These are phyloP conservation scores for Mycosarcoma mackinlayi DNA, from an alignment of 1,284 basidiomycete genomes.

Conservation along the genomic window DNA sequence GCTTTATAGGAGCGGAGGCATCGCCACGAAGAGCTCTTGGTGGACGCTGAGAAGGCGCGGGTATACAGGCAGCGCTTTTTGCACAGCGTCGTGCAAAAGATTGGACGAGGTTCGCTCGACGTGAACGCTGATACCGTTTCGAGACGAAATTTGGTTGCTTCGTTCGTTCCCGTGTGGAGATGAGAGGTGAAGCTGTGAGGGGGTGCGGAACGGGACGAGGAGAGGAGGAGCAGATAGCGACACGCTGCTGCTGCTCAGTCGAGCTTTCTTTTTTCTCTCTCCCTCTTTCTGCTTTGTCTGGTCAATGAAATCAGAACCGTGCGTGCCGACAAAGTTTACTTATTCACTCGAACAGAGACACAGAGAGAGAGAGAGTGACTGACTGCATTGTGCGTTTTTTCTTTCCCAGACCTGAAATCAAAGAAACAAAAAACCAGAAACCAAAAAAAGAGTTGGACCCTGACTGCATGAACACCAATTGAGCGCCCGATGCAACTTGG, in stretches of 20 bases:
- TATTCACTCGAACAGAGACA: no score
- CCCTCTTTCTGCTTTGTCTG: not conserved
- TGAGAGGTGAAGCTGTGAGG: not conserved
- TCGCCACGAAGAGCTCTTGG: not conserved
- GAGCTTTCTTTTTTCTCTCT: not conserved
- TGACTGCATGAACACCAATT: slow-evolving; percentile 9
- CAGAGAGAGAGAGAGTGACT: not conserved
- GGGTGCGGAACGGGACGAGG: not conserved
- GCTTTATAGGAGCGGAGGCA: not conserved
- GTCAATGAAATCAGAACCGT: slow-evolving; percentile 13
- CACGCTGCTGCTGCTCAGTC: slow-evolving; percentile 13
- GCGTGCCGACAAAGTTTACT: no score
- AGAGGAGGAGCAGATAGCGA: slow-evolving; percentile 11
- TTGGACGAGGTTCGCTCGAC: no score
- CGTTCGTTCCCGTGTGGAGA: not conserved
- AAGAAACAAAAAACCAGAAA: not conserved
- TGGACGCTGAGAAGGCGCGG: no score
- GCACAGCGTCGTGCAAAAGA: no score
- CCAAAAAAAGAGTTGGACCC: slow-evolving; percentile 27
- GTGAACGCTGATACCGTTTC: no score
- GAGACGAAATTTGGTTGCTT: no score
- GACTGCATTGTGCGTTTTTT: not conserved
- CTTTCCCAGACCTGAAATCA: not conserved
- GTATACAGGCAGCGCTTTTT: no score
- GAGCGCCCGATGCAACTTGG: not conserved